These are phyloP conservation scores for Keithomyces neogunnii DNA, from an alignment of 2,329 filamentous ascomycete genomes.

Conservation along the genomic window DNA sequence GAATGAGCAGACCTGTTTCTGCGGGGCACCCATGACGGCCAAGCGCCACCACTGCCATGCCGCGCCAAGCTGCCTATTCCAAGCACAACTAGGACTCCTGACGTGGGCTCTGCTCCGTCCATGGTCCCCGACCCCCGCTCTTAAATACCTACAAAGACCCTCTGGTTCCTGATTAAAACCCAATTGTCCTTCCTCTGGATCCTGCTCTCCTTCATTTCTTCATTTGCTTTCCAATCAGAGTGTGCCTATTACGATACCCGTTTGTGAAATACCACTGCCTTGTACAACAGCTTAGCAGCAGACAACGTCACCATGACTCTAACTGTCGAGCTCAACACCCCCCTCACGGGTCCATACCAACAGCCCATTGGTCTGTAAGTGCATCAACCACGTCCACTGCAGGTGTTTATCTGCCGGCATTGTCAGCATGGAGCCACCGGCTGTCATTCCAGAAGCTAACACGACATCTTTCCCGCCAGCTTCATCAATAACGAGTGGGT, in stretches of 20 bases:
- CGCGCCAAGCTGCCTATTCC: too few species aligned
- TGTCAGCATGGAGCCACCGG: not conserved
- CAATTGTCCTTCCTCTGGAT: not conserved
- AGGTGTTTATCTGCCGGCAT: not conserved
- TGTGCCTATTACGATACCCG: not conserved
- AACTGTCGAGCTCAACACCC: constrained; percentile 58
- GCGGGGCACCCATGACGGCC: not conserved
- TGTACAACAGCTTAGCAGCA: not conserved
- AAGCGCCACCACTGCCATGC: constrained; percentile 3
- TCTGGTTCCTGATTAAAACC: not conserved
- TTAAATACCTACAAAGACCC: not conserved
- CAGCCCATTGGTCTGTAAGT: constrained; percentile 56
- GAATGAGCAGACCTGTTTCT: not conserved
- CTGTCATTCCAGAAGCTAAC: not conserved
- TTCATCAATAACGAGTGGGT: constrained; percentile 95
- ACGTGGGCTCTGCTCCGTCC: not conserved
- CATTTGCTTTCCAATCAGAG: not conserved
- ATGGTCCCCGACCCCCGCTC: not conserved
- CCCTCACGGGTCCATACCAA: constrained; percentile 49
- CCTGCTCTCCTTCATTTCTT: not conserved
- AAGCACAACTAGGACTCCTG: too few species aligned
- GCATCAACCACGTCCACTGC: not conserved
- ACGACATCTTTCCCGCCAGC: constrained; percentile 29
- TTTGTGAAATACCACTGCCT: not conserved
- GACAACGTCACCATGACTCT: constrained; percentile 32